Conservation (phyloP, 2,329 filamentous ascomycete genomes). For the Allantophomopsis cytisporea region DNA sequence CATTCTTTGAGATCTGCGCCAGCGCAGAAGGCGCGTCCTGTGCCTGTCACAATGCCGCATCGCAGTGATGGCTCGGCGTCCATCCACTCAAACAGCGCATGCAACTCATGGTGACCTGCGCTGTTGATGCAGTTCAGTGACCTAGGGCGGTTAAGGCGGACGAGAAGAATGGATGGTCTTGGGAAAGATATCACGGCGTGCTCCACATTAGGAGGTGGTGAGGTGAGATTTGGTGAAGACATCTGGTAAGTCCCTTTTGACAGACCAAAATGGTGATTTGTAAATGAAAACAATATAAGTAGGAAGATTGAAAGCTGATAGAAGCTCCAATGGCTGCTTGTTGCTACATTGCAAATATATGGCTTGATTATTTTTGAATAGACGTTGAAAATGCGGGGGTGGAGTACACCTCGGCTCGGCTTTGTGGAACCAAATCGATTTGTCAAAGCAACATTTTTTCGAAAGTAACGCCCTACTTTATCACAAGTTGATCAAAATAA, state of each 20-base stretch:
- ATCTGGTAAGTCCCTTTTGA: not conserved
- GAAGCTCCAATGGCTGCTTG: too few species aligned
- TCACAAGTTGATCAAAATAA: too few species aligned
- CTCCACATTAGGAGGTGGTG: conserved; percentile 2
- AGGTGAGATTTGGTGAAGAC: conserved; percentile 1
- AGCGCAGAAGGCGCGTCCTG: conserved; percentile 49
- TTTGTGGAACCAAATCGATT: too few species aligned
- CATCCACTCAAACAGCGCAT: conserved; percentile 40
- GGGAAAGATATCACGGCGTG: conserved; percentile 28
- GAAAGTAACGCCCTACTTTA: too few species aligned
- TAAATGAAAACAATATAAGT: not conserved
- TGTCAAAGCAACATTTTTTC: too few species aligned
- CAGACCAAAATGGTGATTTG: not conserved
- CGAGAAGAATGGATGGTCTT: conserved; percentile 35
- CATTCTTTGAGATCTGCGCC: conserved; percentile 55
- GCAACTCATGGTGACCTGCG: conserved; percentile 21
- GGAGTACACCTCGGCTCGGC: too few species aligned
- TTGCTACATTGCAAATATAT: too few species aligned
- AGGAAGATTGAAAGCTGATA: not conserved
- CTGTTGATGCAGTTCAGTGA: conserved; percentile 38
- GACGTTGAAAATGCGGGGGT: too few species aligned
- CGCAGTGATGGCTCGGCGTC: conserved; percentile 43
- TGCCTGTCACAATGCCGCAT: conserved; percentile 48
- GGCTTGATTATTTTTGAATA: too few species aligned
- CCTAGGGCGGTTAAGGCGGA: conserved; percentile 40